Evolutionary conservation across 148 eudicot genomes (phyloP).

Genomic region (Fagopyrum tataricum): DNA sequence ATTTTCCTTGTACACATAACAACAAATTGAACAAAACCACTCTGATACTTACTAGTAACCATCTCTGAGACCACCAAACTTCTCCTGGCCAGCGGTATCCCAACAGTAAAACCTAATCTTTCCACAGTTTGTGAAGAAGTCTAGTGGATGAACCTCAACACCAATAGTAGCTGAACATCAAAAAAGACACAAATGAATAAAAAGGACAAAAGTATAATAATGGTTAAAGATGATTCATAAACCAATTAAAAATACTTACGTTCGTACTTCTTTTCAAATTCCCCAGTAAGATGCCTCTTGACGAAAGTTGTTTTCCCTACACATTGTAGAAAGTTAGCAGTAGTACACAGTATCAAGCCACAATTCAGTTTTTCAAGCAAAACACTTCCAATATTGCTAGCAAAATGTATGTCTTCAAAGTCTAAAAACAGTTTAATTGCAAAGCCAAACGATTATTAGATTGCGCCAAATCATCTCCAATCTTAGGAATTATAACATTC

Average conservation of each 20-base stretch:
- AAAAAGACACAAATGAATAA: neutral
- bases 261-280: constrained; percentile 2
- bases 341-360: neutral
- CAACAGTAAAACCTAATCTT: constrained; percentile 11
- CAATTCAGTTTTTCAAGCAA: neutral
- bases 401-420: neutral
- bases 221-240: neutral
- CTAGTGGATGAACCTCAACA: constrained; percentile 10
- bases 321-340: neutral
- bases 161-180: constrained; percentile 10
- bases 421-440: too few species aligned
- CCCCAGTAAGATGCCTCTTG: constrained; percentile 4
- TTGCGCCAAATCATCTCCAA: neutral
- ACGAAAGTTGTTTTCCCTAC: constrained; percentile 10
- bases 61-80: constrained; percentile 16
- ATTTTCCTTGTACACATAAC: neutral
- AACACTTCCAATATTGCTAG: neutral
- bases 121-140: constrained; percentile 14
- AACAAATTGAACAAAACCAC: neutral
- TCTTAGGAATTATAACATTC: neutral
- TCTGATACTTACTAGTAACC: constrained; percentile 11
- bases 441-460: neutral
- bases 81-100: constrained; percentile 9
- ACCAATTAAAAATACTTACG: neutral
- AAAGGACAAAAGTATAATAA: neutral